Conservation (phyloP, 2,329 filamentous ascomycete genomes). For the Xylariales sp. region DNA sequence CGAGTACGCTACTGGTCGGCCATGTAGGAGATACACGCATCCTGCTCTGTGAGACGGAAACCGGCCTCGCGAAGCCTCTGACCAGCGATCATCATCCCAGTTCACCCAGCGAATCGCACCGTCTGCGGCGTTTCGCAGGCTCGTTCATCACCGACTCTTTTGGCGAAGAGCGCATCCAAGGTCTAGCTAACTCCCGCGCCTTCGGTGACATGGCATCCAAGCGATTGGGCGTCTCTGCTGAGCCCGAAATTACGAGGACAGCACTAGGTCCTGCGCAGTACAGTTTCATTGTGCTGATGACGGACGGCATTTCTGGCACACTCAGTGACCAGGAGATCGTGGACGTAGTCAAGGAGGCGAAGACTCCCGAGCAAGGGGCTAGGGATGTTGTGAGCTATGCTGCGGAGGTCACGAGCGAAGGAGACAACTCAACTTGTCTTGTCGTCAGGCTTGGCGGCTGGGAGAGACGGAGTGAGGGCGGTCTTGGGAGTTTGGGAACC, state of each 20-base stretch:
- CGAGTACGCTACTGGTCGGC: constrained; percentile 77
- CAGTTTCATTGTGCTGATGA: constrained; percentile 82
- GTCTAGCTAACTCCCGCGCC: constrained; percentile 86
- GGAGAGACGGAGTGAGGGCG: constrained; percentile 74
- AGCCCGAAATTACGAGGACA: constrained; percentile 78
- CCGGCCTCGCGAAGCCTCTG: constrained; percentile 72
- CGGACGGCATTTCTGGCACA: constrained; percentile 82
- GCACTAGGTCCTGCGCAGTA: constrained; percentile 82
- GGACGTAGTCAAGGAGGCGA: constrained; percentile 89
- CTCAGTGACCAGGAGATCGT: constrained; percentile 92
- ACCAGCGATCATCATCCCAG: constrained; percentile 92
- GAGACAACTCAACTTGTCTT: constrained; percentile 66
- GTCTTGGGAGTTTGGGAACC: constrained; percentile 81
- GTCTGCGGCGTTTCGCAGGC: constrained; percentile 78
- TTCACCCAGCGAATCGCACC: constrained; percentile 75
- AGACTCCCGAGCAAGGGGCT: constrained; percentile 82
- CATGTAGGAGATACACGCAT: constrained; percentile 94
- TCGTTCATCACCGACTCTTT: constrained; percentile 93
- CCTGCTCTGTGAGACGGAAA: constrained; percentile 80
- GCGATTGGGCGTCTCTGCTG: constrained; percentile 87
- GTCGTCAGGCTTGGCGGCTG: constrained; percentile 64
- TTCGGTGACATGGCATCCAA: constrained; percentile 93
- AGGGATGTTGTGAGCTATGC: constrained; percentile 78
- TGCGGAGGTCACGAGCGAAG: constrained; percentile 69
- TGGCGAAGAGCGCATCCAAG: constrained; percentile 91